A percentile compares a stretch with the other conserved stretches of the same genome.
phyloP scores from a whole-genome alignment of 352 stramenopile species.

The Pythium biforme region DNA sequence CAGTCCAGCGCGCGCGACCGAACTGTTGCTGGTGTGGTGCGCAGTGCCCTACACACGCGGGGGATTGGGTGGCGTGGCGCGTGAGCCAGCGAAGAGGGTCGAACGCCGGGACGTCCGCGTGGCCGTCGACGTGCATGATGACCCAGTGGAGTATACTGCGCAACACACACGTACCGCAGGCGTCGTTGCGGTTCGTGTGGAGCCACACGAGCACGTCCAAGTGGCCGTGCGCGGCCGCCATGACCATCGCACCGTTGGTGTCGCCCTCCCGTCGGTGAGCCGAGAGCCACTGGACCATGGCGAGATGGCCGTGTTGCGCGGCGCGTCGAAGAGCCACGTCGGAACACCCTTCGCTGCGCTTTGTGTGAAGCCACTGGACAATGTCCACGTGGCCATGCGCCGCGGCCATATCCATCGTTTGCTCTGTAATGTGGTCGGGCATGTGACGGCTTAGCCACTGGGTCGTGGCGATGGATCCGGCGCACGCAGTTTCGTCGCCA shows the following conservation, averaged over 20 bases:
- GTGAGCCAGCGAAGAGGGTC: background rate
- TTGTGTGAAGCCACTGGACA: constrained; percentile 25
- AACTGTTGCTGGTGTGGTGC: background rate
- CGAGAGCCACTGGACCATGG: constrained; percentile 16
- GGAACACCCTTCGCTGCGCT: constrained; percentile 42
- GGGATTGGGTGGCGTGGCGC: background rate
- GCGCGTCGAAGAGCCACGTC: background rate
- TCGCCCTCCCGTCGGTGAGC: background rate
- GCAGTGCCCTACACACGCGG: background rate
- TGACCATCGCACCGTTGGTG: background rate
- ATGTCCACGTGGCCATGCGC: background rate
- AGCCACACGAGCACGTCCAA: constrained; percentile 10
- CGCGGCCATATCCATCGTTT: background rate
- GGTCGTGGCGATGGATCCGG: background rate
- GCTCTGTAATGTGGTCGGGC: constrained; percentile 16
- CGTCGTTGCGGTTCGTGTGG: background rate
- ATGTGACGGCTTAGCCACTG: constrained; percentile 30
- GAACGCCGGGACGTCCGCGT: background rate
- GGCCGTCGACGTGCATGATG: background rate
- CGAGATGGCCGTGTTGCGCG: background rate
- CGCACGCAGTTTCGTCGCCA: background rate
- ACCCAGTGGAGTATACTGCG: background rate
- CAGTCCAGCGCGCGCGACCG: background rate
- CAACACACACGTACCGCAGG: background rate
- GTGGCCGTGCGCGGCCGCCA: background rate